Percentiles rank a stretch among this genome's conserved stretches.
phyloP scores from a whole-genome alignment of 805 yeast species.

The Pichia insulana region DNA sequence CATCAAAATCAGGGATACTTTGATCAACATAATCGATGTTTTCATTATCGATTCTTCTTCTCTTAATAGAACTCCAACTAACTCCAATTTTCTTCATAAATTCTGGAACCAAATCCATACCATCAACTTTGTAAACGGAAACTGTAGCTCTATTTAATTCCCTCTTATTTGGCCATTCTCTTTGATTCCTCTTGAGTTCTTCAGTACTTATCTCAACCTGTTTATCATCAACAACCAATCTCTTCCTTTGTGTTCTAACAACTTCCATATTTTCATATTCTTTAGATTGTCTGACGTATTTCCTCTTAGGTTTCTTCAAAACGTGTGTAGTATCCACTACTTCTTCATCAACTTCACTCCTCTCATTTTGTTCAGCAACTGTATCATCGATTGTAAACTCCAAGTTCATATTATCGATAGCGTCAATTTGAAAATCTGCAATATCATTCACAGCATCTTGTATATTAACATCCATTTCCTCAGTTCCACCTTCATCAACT shows the following conservation, averaged over 20 bases:
- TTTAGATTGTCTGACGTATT: neutral
- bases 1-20: conserved; percentile 1
- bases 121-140: neutral
- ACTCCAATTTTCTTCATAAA: conserved; percentile 10
- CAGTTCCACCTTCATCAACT: conserved; percentile 9
- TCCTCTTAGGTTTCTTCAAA: neutral
- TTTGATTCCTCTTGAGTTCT: conserved; percentile 25
- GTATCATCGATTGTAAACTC: conserved; percentile 34
- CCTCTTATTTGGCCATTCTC: conserved; percentile 16
- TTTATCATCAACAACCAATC: conserved; percentile 36
- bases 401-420: conserved; percentile 34
- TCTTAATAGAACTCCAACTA: conserved; percentile 12
- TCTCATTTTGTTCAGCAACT: neutral
- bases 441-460: conserved; percentile 1
- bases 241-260: conserved; percentile 40
- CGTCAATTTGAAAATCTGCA: conserved; percentile 11
- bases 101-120: conserved; percentile 6
- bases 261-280: conserved; percentile 31
- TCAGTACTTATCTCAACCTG: conserved; percentile 36
- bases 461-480: neutral
- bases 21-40: neutral
- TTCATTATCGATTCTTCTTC: conserved; percentile 8
- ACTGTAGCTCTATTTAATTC: neutral
- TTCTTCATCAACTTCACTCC: conserved; percentile 9
- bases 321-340: conserved; percentile 6